Evolutionary conservation across 208 protist genomes (phyloP), one percentile per base, ranked within the genome.

Genomic region (Leishmania major): DNA sequence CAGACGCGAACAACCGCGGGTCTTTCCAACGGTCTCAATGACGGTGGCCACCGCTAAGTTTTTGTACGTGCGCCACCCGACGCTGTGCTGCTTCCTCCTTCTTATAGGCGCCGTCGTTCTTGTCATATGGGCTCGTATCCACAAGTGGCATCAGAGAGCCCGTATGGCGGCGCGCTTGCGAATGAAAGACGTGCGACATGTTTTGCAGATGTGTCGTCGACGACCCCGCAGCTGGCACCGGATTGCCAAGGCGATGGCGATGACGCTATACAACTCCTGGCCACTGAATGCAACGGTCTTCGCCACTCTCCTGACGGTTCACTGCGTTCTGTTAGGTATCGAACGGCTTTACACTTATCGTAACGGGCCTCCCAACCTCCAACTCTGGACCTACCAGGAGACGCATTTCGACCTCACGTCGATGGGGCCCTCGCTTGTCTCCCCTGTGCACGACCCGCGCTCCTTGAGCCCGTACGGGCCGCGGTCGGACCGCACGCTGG

Each of bases 341-440:
- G n/a, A 66, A 28, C 60, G 60, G 8, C n/a, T 37, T 7, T 19
- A 37, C 13, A 66, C 22, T 6, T 66, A 66, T n/a, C n/a, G 11
- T 35, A 66, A 66, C n/a, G 60, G 57, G 8, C 57, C 57, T n/a
- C 37, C 0, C 51, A 82, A 82, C 45, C 69, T 83, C 22, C 28
- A 83, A 60, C 62, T 83, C 45, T 79, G 72, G 74, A 83, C 80
- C 28, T 59, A 75, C 25, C 80, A 83, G 45, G 80, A 83, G 66
- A 69, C 62, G 31, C 43, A 53, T 19, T 69, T 83, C 1, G 80
- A 83, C 45, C 64, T 83, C 47, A 57, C 74, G 1, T 13, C 64
- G 37, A 79, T 28, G 53, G 74, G 74, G 11, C 59, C 57, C 35
- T 66, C 60, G 15, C 28, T 75, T 64, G 62, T 70, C 22, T 51